A percentile compares a stretch with the other conserved stretches of the same genome.
phyloP scores from a whole-genome alignment of 257 asterid genomes.

The Lavandula angustifolia region DNA sequence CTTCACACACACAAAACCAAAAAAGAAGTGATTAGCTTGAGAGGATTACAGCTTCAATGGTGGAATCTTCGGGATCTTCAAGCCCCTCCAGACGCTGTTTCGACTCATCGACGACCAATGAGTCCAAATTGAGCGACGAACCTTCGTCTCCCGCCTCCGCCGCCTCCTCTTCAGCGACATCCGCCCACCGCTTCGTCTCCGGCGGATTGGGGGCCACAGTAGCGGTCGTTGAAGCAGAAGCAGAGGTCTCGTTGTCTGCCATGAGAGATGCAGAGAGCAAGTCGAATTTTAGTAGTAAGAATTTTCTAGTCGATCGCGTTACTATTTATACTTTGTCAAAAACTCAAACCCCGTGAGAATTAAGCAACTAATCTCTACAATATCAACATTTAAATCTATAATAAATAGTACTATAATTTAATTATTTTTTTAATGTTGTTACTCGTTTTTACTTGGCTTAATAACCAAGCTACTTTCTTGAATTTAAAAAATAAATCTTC shows the following conservation, averaged over 20 bases:
- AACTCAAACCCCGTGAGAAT: not conserved
- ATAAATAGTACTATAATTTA: too few species aligned
- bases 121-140: constrained; percentile 23
- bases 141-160: not conserved
- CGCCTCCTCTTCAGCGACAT: constrained; percentile 46
- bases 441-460: too few species aligned
- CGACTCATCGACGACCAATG: constrained; percentile 45
- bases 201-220: constrained; percentile 27
- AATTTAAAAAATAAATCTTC: too few species aligned
- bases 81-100: constrained; percentile 31
- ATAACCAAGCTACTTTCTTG: too few species aligned
- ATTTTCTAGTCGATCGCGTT: too few species aligned
- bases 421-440: too few species aligned
- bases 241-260: constrained; percentile 38
- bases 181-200: constrained; percentile 60
- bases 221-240: constrained; percentile 5
- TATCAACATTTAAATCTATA: too few species aligned
- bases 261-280: constrained; percentile 22
- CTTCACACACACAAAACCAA: not conserved
- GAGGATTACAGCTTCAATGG: constrained; percentile 53
- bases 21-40: not conserved
- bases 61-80: constrained; percentile 56
- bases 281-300: not conserved
- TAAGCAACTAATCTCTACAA: not conserved
- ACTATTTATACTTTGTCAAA: too few species aligned